Percentiles rank a stretch among this genome's conserved stretches.
Conservation (phyloP, 768 basidiomycete genomes). For the Mycena capillaripes region DNA sequence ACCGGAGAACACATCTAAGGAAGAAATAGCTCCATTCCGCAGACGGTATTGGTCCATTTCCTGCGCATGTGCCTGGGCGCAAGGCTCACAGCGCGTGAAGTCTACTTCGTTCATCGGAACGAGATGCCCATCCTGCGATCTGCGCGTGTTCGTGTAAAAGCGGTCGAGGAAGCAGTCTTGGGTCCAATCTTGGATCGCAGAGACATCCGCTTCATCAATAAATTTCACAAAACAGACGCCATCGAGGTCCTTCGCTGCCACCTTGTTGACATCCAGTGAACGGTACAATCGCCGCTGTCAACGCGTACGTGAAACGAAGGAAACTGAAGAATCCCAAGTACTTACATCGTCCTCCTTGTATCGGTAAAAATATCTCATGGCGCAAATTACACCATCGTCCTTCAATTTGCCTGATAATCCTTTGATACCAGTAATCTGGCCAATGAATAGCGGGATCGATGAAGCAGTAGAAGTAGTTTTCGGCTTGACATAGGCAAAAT, state of each 20-base stretch:
- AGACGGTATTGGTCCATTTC: neutral
- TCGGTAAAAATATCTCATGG: conserved; percentile 19
- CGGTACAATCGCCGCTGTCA: conserved; percentile 24
- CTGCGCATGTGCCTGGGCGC: neutral
- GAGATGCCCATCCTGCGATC: neutral
- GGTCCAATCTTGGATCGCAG: conserved; percentile 21
- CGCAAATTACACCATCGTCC: neutral
- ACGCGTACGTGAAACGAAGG: neutral
- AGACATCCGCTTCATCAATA: neutral
- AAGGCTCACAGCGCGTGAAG: conserved; percentile 3
- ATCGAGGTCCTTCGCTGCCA: conserved; percentile 1
- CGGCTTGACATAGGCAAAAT: conserved; percentile 30
- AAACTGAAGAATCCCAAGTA: neutral
- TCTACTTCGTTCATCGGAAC: neutral
- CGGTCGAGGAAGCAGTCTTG: neutral
- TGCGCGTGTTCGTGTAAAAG: conserved; percentile 4
- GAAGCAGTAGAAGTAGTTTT: no score
- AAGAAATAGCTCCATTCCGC: neutral
- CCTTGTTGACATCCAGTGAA: neutral
- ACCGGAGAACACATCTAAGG: conserved; percentile 22
- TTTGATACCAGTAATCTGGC: conserved; percentile 10
- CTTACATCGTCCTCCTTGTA: conserved; percentile 20
- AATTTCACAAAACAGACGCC: conserved; percentile 18
- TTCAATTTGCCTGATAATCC: neutral
- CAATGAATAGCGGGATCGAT: neutral